Evolutionary conservation across 169 alveolate genomes (phyloP).

Genomic region (Neospora caninum): DNA sequence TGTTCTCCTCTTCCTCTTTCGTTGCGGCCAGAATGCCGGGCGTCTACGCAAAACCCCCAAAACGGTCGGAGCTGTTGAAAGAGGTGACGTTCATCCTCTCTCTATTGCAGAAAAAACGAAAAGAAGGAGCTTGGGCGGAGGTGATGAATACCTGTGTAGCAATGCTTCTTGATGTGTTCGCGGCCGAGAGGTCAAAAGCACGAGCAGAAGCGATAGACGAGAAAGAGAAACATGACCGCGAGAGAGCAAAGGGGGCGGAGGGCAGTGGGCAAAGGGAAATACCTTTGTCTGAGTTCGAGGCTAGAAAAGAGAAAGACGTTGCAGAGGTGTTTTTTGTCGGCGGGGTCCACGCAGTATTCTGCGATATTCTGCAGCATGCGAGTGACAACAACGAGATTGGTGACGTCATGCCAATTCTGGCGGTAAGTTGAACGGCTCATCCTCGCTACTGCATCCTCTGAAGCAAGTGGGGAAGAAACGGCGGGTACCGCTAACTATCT

Average conservation of each 20-base stretch:
- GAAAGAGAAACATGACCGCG: not conserved
- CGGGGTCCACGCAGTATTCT: constrained; percentile 45
- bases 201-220: constrained; percentile 26
- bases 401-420: constrained; percentile 31
- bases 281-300: not conserved
- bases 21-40: constrained; percentile 54
- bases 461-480: not conserved
- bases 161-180: not conserved
- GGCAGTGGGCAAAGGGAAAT: not conserved
- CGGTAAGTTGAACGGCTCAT: constrained; percentile 1
- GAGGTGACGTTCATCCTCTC: constrained; percentile 30
- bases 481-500: not conserved
- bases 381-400: not conserved
- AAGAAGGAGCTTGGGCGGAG: not conserved
- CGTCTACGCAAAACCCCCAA: constrained; percentile 40
- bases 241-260: not conserved
- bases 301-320: constrained; percentile 51
- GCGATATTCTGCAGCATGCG: constrained; percentile 23
- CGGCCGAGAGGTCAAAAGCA: constrained; percentile 26
- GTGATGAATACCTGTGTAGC: constrained; percentile 11
- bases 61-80: constrained; percentile 39
- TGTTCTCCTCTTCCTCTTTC: not conserved
- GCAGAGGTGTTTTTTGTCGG: constrained; percentile 62
- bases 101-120: not conserved
- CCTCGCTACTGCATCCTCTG: not conserved